Base-by-base conservation (phyloP, 768 basidiomycete species). In the Pleurotus platypus region DNA sequence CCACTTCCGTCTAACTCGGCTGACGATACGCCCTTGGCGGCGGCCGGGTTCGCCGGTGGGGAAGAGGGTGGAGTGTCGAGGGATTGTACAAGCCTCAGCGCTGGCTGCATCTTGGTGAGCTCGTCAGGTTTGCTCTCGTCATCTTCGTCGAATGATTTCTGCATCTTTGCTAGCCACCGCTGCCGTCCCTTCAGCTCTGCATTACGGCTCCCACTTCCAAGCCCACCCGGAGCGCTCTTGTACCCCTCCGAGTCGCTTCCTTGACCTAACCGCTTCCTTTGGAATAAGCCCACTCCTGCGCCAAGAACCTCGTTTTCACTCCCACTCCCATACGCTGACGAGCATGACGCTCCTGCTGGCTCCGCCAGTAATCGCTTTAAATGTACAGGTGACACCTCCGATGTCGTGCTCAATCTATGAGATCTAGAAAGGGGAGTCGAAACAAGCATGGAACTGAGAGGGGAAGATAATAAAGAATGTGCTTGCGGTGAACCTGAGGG, bases 331-430 rank as follows among this genome's bases (percentile, higher is more conserved):
- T 27, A 35, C 11, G 50, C 42, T 15, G 46, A 39, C 45, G 24
- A 18, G 15, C 45, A 24, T n/a, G 40, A 55, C 22, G 51, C 37
- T 11, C 48, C 45, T 11, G 66, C 60, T 4, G 75, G 71, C 51
- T 69, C 75, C 1, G 68, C 64, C 9, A 77, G 63, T 1, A 77
- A 64, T 8, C 66, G 69, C 64, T 74, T 75, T 46, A 77, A 69
- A 30, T 61, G 57, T 18, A 60, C 57, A 5, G 60, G 57, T 8
- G 57, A 51, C 18, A 46, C 49, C 40, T 50, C 49, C 16, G 57
- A 58, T 20, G 57, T 30, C 5, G 57, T 43, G 40, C 57, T 51
- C 46, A 42, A 46, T 40, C 42, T 20, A 42, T 45, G 49, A 30
- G 40, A 42, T 45, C 51, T 49, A n/a, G 40, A 35, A 24, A 27